Percentiles rank a stretch among this genome's conserved stretches.
phyloP scores from a whole-genome alignment of 345 rosid genomes.

The Cardamine resedifolia region DNA sequence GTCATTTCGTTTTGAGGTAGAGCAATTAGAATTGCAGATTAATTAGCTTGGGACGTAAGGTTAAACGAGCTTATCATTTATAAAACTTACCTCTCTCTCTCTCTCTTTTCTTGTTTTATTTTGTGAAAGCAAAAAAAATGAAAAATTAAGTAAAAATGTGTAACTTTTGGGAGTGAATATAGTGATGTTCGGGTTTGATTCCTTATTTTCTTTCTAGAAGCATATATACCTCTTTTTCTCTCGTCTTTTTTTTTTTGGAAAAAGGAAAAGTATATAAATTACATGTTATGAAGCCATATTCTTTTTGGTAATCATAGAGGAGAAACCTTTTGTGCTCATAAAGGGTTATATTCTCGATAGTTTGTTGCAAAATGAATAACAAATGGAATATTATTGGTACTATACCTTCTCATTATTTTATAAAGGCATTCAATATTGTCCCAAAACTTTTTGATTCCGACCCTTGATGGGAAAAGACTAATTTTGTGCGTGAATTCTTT shows the following conservation, averaged over 20 bases:
- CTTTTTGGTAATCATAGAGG: slow-evolving; percentile 37
- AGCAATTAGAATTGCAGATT: neutral
- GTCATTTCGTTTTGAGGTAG: neutral
- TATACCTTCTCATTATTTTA: slow-evolving; percentile 28
- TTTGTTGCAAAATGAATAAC: slow-evolving; percentile 36
- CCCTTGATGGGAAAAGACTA: slow-evolving; percentile 25
- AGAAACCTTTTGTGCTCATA: slow-evolving; percentile 36
- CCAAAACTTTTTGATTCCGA: slow-evolving; percentile 18
- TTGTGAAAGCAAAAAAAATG: neutral
- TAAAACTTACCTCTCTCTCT: neutral
- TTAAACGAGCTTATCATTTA: neutral
- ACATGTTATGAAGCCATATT: slow-evolving; percentile 29
- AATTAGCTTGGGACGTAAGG: slow-evolving; percentile 2
- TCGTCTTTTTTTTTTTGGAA: neutral
- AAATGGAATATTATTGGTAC: slow-evolving; percentile 37
- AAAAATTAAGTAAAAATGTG: neutral
- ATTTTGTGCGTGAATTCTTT: neutral
- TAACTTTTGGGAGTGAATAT: slow-evolving; percentile 15
- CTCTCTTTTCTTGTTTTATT: neutral
- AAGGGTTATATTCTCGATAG: slow-evolving; percentile 40
- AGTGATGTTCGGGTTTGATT: slow-evolving; percentile 23
- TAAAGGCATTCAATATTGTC: slow-evolving; percentile 20
- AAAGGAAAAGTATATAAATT: slow-evolving; percentile 8
- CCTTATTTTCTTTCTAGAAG: slow-evolving; percentile 37
- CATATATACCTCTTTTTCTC: slow-evolving; percentile 19